A percentile compares a stretch with the other conserved stretches of the same genome.
Evolutionary conservation across 2,329 filamentous ascomycete genomes (phyloP).

Genomic region (Coniosporium tulheliwenetii): DNA sequence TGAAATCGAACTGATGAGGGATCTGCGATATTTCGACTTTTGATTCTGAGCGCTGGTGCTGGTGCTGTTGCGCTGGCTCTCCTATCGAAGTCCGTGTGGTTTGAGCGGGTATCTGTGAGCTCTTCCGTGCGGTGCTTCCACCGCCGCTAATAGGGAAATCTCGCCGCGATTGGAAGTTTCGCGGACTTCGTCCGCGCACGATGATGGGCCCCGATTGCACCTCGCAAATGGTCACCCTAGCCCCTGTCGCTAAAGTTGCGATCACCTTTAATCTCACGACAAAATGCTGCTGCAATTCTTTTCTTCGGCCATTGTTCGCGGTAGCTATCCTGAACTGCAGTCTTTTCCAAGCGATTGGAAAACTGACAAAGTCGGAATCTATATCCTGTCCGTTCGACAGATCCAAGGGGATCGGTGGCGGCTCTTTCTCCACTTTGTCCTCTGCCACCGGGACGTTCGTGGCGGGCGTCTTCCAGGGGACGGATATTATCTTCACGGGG

Average conservation of each 20-base stretch:
- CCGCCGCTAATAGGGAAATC: conserved; percentile 78
- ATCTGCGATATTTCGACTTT: conserved; percentile 21
- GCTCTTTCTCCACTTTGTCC: conserved; percentile 68
- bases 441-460: conserved; percentile 55
- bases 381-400: conserved; percentile 48
- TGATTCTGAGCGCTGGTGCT: background rate
- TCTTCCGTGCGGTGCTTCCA: conserved; percentile 52
- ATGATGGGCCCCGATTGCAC: conserved; percentile 82
- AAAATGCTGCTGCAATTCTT: conserved; percentile 94
- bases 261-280: conserved; percentile 75
- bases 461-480: conserved; percentile 92
- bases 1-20: conserved; percentile 24
- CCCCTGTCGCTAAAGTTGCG: conserved; percentile 69
- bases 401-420: conserved; percentile 62
- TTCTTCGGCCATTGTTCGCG: conserved; percentile 85
- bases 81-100: conserved; percentile 18
- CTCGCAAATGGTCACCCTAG: conserved; percentile 67
- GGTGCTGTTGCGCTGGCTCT: conserved; percentile 9
- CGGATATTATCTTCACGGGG: conserved; percentile 82
- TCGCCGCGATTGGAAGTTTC: conserved; percentile 89
- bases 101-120: conserved; percentile 13
- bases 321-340: conserved; percentile 91
- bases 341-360: conserved; percentile 86
- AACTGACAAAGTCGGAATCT: conserved; percentile 74
- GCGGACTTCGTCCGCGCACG: conserved; percentile 78